Base-by-base conservation (phyloP, 1,284 basidiomycete genomes). In the Pyrrhoderma noxium region DNA sequence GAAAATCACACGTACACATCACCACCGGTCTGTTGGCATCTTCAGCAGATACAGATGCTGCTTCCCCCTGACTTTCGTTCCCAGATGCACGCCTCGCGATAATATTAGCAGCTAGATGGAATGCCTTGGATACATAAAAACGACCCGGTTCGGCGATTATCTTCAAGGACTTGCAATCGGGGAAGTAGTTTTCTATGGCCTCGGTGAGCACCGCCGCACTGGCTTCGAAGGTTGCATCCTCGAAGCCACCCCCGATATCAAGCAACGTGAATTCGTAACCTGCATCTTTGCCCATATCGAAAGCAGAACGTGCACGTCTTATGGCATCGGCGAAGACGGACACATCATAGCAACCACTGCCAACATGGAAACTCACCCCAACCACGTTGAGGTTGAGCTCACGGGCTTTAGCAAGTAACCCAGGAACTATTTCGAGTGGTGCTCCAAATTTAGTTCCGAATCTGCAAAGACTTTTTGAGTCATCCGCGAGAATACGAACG, bases 391-490 rank as follows among this genome's bases (percentile, higher is more conserved):
- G 76, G 21, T 76, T 71, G 34, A 98, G 77, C 63, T 89, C 82
- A 59, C 76, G 77, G 0, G 95, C 96, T 60, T 85, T 88, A 14
- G 74, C 69, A 42, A 99, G 75, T 22, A 99, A 76, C 5, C 74
- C 76, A 2, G 89, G 89, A 21, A 97, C 93, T 13, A 82, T 78
- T 34, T 75, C 76, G 31, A 99, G 76, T 1, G 93, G 85, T 0
- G 95, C 93, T n/a, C 96, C 96, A 59, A 95, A 99, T 70, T 99
- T 99, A 68, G 93, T 82, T 2, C 94, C 93, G 42, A 99, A 83
- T 37, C 90, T 85, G 67, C 94, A 98, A 13, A 96, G 72, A 57
- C 86, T 90, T 72, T 93, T 96, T 45, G 90, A 92, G 68, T 99
- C 96, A 69, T 99, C 96, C 16, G 94, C 94, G 44, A 99, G 76